Evolutionary conservation across 805 yeast genomes (phyloP).

Genomic region (Lachancea cidri): DNA sequence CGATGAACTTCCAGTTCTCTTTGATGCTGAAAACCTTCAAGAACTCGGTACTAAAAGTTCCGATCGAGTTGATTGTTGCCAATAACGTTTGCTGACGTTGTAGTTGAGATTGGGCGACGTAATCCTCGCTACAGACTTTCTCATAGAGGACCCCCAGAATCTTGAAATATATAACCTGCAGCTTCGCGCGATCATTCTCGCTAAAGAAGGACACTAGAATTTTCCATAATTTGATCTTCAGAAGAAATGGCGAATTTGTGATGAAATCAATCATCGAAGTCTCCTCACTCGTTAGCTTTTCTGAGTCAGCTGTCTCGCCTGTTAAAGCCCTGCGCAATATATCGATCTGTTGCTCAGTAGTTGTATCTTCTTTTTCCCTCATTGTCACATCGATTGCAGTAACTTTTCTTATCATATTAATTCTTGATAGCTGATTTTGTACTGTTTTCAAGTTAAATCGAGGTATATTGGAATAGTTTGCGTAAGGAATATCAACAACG

Average conservation of each 20-base stretch:
- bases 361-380: slow-evolving; percentile 33
- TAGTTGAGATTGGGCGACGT: slow-evolving; percentile 19
- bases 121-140: slow-evolving; percentile 31
- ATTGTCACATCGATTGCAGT: slow-evolving; percentile 42
- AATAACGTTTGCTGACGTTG: slow-evolving; percentile 42
- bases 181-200: slow-evolving; percentile 29
- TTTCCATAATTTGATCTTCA: slow-evolving; percentile 72
- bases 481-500: slow-evolving; percentile 36
- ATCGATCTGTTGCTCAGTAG: slow-evolving; percentile 20
- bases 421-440: slow-evolving; percentile 60
- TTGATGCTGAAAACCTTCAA: slow-evolving; percentile 17
- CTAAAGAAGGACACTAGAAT: slow-evolving; percentile 56
- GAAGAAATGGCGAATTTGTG: slow-evolving; percentile 54
- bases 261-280: slow-evolving; percentile 59
- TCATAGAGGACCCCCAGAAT: slow-evolving; percentile 43
- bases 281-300: slow-evolving; percentile 31
- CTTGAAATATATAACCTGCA: slow-evolving; percentile 46
- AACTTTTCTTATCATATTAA: slow-evolving; percentile 50
- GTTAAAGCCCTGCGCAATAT: slow-evolving; percentile 1
- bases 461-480: slow-evolving; percentile 59
- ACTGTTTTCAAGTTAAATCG: slow-evolving; percentile 46
- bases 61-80: slow-evolving; percentile 48
- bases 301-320: slow-evolving; percentile 1
- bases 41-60: slow-evolving; percentile 42
- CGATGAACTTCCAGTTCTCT: neutral